Evolutionary conservation across 306 rosid species (phyloP), one percentile per base, ranked within the genome.

Genomic region (Quercus gilva): DNA sequence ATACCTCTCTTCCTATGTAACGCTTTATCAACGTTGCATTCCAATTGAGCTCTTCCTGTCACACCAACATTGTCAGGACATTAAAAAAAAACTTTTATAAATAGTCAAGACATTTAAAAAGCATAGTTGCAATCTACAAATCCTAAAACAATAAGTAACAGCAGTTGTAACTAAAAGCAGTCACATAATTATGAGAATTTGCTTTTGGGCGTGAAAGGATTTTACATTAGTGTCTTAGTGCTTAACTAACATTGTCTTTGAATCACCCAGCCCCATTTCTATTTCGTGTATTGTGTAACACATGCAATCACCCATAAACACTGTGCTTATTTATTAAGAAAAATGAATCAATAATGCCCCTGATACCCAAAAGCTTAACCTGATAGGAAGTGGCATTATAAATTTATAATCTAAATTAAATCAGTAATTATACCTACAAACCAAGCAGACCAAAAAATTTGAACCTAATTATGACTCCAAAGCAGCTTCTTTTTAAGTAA

Each of bases 41-140:
- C 98, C 99, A 95, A 37, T 90, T 87, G 45, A 95, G 96, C 86
- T 95, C 98, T 4, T 91, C 99, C 97, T 95, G 88, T 31, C 82
- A 85, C 55, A 80, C 73, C 81, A 79, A 76, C 70, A 64, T 15
- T 61, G 61, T 71, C 60, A 72, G 26, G 70, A 74, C 20, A 43
- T 67, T 72, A 75, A 75, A 18, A 29, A 65, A 29, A 9, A 13
- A 1, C 9, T 18, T 5, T 26, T 18, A 67, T 67, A 75, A 28
- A 25, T 72, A 28, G 65, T 56, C 59, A 76, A 61, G 73, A 76
- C 60, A 73, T 19, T 67, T 69, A 69, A 65, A 8, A 33, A 33
- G 43, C n/a, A 67, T 8, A 67, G 15, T 67, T 67, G 33, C 8
- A 33, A 67, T 17, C 9, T 33, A 67, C 37, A 25, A 61, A 8